Conservation (phyloP, 1,284 basidiomycete genomes). For the Trichosporon asahii region DNA sequence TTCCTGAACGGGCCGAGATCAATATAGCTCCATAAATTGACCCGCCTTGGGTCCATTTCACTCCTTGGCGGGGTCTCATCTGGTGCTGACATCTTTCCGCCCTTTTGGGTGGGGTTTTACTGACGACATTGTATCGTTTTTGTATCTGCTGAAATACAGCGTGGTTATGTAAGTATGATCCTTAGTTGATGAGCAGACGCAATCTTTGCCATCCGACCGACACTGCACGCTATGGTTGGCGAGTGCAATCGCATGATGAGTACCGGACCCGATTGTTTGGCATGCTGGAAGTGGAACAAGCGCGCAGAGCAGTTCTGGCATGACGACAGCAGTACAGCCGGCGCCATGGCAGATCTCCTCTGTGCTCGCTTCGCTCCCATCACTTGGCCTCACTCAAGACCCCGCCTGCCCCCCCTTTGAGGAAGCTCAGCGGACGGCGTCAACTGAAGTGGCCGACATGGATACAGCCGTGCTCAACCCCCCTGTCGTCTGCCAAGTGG, state of each 20-base stretch:
- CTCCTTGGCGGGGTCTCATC: slow-evolving; percentile 30
- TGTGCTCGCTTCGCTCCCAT: neutral
- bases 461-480: slow-evolving; percentile 2
- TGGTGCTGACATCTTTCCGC: slow-evolving; percentile 22
- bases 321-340: neutral
- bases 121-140: neutral
- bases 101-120: neutral
- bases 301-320: neutral
- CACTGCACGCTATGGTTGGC: too few species aligned
- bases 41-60: slow-evolving; percentile 22
- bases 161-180: slow-evolving; percentile 5
- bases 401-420: slow-evolving; percentile 11
- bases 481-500: neutral
- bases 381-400: slow-evolving; percentile 28
- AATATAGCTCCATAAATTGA: slow-evolving; percentile 28
- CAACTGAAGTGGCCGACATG: slow-evolving; percentile 23
- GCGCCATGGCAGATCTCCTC: neutral
- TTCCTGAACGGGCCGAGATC: slow-evolving; percentile 50
- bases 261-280: too few species aligned
- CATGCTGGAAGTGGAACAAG: too few species aligned
- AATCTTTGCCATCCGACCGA: too few species aligned
- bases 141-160: neutral
- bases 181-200: neutral
- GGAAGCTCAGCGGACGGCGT: slow-evolving; percentile 15
- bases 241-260: too few species aligned